Conservation (phyloP, 139 green algal genomes). For the Ulvella scutata region DNA sequence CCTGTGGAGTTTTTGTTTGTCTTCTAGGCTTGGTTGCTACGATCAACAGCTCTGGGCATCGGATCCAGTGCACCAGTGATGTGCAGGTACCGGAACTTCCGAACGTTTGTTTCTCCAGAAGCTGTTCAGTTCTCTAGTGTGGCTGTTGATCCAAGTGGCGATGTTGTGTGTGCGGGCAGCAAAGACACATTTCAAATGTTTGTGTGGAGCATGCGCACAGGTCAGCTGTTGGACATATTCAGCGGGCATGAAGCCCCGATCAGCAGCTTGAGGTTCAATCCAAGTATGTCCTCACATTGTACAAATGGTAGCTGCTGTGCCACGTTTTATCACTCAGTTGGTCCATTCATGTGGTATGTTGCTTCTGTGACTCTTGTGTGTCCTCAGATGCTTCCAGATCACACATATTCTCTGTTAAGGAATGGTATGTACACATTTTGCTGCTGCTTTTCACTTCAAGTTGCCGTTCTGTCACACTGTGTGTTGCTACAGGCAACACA, state of each 20-base stretch:
- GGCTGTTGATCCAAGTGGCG: conserved; percentile 70
- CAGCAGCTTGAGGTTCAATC: conserved; percentile 62
- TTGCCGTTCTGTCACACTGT: too few species aligned
- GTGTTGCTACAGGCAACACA: background rate
- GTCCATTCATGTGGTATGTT: too few species aligned
- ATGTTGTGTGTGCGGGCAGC: conserved; percentile 72
- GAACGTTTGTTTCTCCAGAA: conserved; percentile 70
- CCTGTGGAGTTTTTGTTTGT: background rate
- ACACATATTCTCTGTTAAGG: too few species aligned
- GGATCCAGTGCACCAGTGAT: too few species aligned
- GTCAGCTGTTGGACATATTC: conserved; percentile 80
- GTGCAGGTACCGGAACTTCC: conserved; percentile 78
- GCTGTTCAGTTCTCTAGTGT: conserved; percentile 74
- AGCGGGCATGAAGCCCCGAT: conserved; percentile 84
- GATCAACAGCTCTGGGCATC: too few species aligned
- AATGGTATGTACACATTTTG: too few species aligned
- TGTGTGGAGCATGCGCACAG: conserved; percentile 88
- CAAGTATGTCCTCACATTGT: too few species aligned
- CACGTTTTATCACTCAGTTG: too few species aligned
- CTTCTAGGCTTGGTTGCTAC: background rate
- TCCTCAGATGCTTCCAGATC: too few species aligned
- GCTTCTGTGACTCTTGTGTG: too few species aligned
- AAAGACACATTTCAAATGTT: conserved; percentile 82
- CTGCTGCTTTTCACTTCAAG: too few species aligned
- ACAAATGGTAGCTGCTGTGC: too few species aligned